phyloP scores from a whole-genome alignment of 1,284 basidiomycete species.

The Marasmius fiardii region DNA sequence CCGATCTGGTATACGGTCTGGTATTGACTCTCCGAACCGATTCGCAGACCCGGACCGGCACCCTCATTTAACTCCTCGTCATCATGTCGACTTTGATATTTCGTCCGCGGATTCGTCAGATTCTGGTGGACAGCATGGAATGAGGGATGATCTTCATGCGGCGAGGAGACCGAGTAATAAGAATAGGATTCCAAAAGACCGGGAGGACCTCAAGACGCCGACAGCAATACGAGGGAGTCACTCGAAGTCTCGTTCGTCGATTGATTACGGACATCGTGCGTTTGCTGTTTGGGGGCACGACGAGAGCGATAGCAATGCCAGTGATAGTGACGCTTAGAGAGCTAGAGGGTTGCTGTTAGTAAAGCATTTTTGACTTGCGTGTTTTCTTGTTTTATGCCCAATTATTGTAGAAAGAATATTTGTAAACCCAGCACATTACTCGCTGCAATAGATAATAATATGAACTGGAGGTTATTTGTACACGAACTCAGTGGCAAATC shows the following conservation, averaged over 20 bases:
- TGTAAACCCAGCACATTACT: too few relatives aligned
- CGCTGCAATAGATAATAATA: too few relatives aligned
- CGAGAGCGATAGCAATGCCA: conserved; percentile 81
- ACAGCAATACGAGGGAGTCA: conserved; percentile 39
- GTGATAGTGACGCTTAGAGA: conserved; percentile 52
- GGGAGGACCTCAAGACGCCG: conserved; percentile 61
- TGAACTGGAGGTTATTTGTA: too few relatives aligned
- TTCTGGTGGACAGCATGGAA: conserved; percentile 31
- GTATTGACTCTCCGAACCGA: conserved; percentile 76
- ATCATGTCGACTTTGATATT: conserved; percentile 42
- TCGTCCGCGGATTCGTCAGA: conserved; percentile 32
- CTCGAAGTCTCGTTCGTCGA: conserved; percentile 37
- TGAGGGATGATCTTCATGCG: conserved; percentile 35
- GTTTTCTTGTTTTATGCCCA: neutral
- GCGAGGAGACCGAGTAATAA: conserved; percentile 41
- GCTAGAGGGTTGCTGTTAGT: neutral
- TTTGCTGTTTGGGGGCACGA: conserved; percentile 85
- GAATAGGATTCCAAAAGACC: conserved; percentile 49
- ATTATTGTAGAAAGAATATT: too few relatives aligned
- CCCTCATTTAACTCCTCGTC: conserved; percentile 53
- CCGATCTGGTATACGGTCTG: conserved; percentile 47
- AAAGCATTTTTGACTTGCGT: too few relatives aligned
- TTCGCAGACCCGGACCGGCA: conserved; percentile 66
- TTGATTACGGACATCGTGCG: conserved; percentile 45
- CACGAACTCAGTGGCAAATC: too few relatives aligned